These are phyloP conservation scores for Nicotiana obtusifolia DNA, from an alignment of 257 asterid species.

Conservation along the genomic window DNA sequence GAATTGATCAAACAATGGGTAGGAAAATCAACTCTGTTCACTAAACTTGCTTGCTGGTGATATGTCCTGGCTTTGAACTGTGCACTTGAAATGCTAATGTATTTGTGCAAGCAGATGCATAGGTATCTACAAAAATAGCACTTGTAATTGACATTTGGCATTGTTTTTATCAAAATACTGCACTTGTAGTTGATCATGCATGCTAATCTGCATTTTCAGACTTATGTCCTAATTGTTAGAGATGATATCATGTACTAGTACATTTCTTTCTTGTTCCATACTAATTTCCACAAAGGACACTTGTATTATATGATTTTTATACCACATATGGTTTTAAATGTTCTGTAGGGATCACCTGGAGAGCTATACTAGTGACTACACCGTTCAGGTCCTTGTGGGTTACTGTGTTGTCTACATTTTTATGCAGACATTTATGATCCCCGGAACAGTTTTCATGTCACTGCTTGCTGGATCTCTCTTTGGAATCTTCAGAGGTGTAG, in stretches of 20 bases:
- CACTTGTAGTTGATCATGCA: neutral
- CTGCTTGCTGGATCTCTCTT: slow-evolving; percentile 91
- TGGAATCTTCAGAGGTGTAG: slow-evolving; percentile 83
- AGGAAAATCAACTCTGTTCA: neutral
- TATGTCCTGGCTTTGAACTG: neutral
- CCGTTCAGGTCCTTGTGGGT: slow-evolving; percentile 81
- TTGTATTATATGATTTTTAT: neutral
- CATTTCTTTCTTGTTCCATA: neutral
- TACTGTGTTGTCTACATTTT: slow-evolving; percentile 84
- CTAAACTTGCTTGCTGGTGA: neutral
- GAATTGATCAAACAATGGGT: neutral
- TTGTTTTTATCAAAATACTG: neutral
- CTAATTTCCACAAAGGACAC: neutral
- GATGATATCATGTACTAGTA: neutral
- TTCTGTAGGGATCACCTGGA: slow-evolving; percentile 73
- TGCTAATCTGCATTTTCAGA: neutral
- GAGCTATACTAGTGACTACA: slow-evolving; percentile 90
- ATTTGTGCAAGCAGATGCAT: neutral
- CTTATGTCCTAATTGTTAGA: neutral
- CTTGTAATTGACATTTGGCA: neutral
- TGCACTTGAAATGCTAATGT: neutral
- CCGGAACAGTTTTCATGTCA: slow-evolving; percentile 94
- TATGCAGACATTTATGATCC: slow-evolving; percentile 99
- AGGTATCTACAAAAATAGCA: neutral
- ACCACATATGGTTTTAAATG: neutral